Conservation (phyloP, 768 basidiomycete genomes). For the Neoboletus subvelutipes region DNA sequence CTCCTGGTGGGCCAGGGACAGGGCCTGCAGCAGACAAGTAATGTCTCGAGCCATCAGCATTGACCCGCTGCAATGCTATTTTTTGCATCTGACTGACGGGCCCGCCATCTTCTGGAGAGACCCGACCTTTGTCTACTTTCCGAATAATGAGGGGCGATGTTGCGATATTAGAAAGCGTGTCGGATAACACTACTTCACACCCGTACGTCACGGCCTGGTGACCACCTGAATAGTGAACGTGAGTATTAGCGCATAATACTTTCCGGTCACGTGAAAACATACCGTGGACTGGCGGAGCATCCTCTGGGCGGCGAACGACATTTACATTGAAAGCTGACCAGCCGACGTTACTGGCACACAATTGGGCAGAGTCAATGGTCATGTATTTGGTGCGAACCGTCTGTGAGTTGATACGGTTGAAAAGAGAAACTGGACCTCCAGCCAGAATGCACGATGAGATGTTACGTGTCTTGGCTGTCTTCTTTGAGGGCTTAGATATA, state of each 20-base stretch:
- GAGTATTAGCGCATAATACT: constrained; percentile 37
- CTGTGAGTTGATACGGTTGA: constrained; percentile 96
- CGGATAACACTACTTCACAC: constrained; percentile 82
- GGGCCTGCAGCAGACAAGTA: constrained; percentile 90
- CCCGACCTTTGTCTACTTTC: constrained; percentile 88
- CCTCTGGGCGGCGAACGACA: constrained; percentile 73
- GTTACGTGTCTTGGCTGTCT: constrained; percentile 93
- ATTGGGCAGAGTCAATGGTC: constrained; percentile 81
- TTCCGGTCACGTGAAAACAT: constrained; percentile 54
- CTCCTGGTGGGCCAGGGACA: constrained; percentile 71
- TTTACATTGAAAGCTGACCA: constrained; percentile 97
- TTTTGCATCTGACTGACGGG: constrained; percentile 98
- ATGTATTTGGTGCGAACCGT: constrained; percentile 97
- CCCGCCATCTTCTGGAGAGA: constrained; percentile 84
- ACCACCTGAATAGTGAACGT: constrained; percentile 50
- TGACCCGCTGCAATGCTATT: constrained; percentile 84
- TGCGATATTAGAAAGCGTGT: constrained; percentile 80
- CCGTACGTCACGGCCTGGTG: constrained; percentile 91
- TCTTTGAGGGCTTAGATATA: constrained; percentile 97
- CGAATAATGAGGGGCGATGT: constrained; percentile 86
- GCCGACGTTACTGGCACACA: constrained; percentile 85
- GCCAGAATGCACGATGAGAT: constrained; percentile 88
- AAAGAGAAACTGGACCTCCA: constrained; percentile 86
- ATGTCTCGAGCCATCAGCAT: constrained; percentile 78
- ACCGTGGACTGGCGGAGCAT: constrained; percentile 61